A percentile compares a stretch with the other conserved stretches of the same genome.
Conservation (phyloP, 106 monocot genomes). For the Dactylorhiza incarnata region DNA sequence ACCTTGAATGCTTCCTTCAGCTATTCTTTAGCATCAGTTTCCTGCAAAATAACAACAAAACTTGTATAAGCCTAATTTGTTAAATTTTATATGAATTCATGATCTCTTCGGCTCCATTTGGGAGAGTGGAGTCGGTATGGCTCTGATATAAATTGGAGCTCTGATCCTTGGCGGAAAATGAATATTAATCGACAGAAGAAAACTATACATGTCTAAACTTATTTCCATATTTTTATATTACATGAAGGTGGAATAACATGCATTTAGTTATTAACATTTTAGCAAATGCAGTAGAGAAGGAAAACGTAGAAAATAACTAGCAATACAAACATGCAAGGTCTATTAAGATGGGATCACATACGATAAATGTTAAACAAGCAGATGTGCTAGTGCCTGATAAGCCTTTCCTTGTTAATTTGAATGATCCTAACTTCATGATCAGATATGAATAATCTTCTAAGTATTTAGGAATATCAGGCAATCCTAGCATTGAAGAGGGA, state of each 20-base stretch:
- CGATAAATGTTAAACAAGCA: constrained; percentile 86
- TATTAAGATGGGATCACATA: constrained; percentile 20
- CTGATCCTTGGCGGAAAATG: no score
- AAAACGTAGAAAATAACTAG: not conserved
- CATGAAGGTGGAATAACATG: not conserved
- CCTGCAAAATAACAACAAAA: no score
- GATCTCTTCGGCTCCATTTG: no score
- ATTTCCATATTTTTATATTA: not conserved
- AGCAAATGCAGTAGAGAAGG: not conserved
- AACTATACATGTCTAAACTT: not conserved
- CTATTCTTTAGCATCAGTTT: constrained; percentile 39
- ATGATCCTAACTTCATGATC: constrained; percentile 81
- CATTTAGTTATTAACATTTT: not conserved
- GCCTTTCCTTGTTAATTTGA: constrained; percentile 94
- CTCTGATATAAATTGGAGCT: no score
- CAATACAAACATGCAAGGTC: not conserved
- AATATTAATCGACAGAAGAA: not conserved
- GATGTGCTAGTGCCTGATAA: constrained; percentile 76
- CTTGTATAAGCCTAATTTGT: no score
- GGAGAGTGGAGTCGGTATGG: no score
- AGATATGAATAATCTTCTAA: constrained; percentile 82
- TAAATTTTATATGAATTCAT: no score
- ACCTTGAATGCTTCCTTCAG: constrained; percentile 48
- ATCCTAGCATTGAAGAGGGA: constrained; percentile 53
- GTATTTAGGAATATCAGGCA: constrained; percentile 66